Base-by-base conservation (phyloP, 768 basidiomycete species). In the Tricholoma matsutake region DNA sequence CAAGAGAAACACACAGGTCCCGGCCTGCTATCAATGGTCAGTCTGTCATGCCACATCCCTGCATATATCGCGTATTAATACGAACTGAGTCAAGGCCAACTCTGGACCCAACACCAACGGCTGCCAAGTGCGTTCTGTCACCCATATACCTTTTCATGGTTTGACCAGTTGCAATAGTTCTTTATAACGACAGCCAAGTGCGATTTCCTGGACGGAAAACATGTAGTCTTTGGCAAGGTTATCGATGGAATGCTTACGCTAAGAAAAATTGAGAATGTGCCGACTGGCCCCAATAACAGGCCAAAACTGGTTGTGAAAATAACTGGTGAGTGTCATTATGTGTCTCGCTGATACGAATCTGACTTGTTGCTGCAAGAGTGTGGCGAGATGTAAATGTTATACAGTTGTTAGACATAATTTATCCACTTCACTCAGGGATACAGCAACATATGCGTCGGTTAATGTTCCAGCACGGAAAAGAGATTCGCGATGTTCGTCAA, bases 121-220 rank as follows among this genome's bases (percentile, higher is more conserved):
- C 2, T 96, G 93, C 73, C 94, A 94, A 74, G 86, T 86, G 61
- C 34, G 76, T 67, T 35, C 20, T 31, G 4, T 34, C 10, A 47
- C 41, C 5, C 20, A 18, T 16, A n/a, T 31, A 29, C 5, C n/a
- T 18, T 53, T 13, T 43, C 14, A 25, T 34, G 14, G 10, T 25
- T 22, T 52, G 18, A 59, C 11, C 4, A 43, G 32, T 52, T n/a
- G 9, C 58, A 35, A 2, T 71, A 96, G 86, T 99, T 98, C 80
- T 99, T 99, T 81, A 88, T 99, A 71, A 99, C 97, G 0, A 95
- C 93, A 1, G 92, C 87, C 8, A 90, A 92, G 66, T 96, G 96
- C 64, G 93, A 96, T 63, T 98, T 98, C 75, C 84, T 99, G 47
- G 96, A 99, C 71, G 92, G 87, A 65, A 94, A 96, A 73, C 94